These are phyloP conservation scores for Tolypocladium ophioglossoides DNA, from an alignment of 2,329 filamentous ascomycete genomes.

Conservation along the genomic window DNA sequence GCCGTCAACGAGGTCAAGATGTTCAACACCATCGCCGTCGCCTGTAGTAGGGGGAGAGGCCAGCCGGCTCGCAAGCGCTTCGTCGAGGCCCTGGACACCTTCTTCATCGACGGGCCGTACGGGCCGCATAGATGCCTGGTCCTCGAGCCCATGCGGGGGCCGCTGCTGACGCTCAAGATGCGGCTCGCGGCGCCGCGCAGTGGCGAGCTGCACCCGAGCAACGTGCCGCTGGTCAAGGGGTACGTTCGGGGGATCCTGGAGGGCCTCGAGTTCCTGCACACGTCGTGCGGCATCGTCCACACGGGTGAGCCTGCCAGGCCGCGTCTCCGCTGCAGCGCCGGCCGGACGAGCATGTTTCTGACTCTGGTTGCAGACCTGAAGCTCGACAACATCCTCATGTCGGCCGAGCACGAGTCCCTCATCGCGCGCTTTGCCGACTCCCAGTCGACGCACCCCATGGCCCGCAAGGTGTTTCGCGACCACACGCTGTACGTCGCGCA, in stretches of 20 bases:
- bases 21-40: not conserved
- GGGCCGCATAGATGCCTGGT: slow-evolving; percentile 23
- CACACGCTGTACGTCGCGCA: slow-evolving; percentile 7
- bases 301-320: slow-evolving; percentile 9
- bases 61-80: slow-evolving; percentile 12
- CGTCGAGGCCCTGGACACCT: slow-evolving; percentile 18
- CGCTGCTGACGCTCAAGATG: slow-evolving; percentile 21
- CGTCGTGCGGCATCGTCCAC: slow-evolving; percentile 31
- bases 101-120: slow-evolving; percentile 14
- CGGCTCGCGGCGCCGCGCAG: slow-evolving; percentile 18
- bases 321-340: too few species aligned
- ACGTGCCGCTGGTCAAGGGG: slow-evolving; percentile 19
- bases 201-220: slow-evolving; percentile 8
- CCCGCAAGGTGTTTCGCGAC: slow-evolving; percentile 5
- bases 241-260: slow-evolving; percentile 23
- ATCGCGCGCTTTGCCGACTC: slow-evolving; percentile 8
- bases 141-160: slow-evolving; percentile 26
- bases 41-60: not conserved
- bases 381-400: slow-evolving; percentile 13
- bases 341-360: not conserved
- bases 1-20: slow-evolving; percentile 9
- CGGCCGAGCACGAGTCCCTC: slow-evolving; percentile 9
- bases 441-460: slow-evolving; percentile 2
- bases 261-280: slow-evolving; percentile 30
- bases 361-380: slow-evolving; percentile 9